These are phyloP conservation scores for Ganoderma lucidum DNA, from an alignment of 1,284 basidiomycete species.

Conservation along the genomic window DNA sequence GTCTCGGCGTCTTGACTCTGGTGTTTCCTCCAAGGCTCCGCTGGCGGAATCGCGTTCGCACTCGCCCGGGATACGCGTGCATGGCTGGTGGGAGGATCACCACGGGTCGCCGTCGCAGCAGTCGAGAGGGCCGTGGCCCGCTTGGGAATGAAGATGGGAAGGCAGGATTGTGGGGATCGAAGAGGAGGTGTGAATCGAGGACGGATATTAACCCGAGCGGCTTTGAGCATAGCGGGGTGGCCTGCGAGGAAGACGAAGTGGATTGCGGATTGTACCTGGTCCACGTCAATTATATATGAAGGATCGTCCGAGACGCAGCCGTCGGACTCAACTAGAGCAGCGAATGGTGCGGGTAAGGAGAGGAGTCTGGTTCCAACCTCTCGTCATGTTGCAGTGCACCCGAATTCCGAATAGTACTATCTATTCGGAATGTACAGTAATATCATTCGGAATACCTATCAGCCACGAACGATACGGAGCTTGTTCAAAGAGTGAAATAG, in stretches of 20 bases:
- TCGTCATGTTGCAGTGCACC: slow-evolving; percentile 4
- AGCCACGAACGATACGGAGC: background rate
- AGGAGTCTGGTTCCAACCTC: background rate
- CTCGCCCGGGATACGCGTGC: slow-evolving; percentile 20
- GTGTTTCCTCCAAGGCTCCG: slow-evolving; percentile 39
- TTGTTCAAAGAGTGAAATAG: background rate
- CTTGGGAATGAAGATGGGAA: background rate
- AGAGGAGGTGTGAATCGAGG: background rate
- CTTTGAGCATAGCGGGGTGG: background rate
- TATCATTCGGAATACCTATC: slow-evolving; percentile 14
- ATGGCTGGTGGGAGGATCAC: background rate
- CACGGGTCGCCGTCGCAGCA: background rate
- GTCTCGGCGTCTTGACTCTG: slow-evolving; percentile 34
- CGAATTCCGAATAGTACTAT: slow-evolving; percentile 31
- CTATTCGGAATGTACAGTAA: background rate
- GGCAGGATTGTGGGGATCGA: background rate
- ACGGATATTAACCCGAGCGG: background rate
- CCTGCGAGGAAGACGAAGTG: background rate
- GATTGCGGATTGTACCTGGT: background rate
- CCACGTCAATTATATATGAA: background rate
- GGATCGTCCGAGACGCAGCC: background rate
- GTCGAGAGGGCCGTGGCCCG: background rate
- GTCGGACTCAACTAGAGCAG: background rate
- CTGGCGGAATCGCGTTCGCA: slow-evolving; percentile 27
- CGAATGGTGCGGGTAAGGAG: background rate